These are phyloP conservation scores for Clonostachys sp. DNA, from an alignment of 2,329 filamentous ascomycete genomes.

Conservation along the genomic window DNA sequence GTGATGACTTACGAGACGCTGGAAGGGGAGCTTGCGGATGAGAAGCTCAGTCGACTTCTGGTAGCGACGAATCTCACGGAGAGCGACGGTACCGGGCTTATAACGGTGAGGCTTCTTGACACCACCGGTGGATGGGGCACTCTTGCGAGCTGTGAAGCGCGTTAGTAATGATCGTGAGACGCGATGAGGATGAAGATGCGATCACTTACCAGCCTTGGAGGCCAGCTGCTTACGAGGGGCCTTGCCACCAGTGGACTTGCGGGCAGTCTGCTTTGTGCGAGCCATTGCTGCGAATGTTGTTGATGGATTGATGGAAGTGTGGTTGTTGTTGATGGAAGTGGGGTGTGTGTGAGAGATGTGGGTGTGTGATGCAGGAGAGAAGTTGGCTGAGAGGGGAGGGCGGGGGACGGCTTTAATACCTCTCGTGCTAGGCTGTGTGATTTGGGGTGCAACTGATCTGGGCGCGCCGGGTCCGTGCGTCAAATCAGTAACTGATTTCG, in stretches of 20 bases:
- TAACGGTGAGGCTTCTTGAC: conserved; percentile 93
- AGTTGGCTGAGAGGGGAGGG: conserved; percentile 26
- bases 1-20: conserved; percentile 66
- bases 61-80: conserved; percentile 97
- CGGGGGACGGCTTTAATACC: conserved; percentile 41
- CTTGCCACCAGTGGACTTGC: conserved; percentile 78
- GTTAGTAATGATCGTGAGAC: conserved; percentile 6
- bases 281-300: conserved; percentile 47
- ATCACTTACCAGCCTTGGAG: conserved; percentile 73
- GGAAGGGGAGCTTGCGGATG: conserved; percentile 96
- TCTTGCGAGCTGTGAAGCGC: conserved; percentile 71
- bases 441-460: conserved; percentile 30
- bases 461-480: not conserved
- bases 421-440: conserved; percentile 15
- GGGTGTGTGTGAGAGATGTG: conserved; percentile 16
- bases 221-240: conserved; percentile 92
- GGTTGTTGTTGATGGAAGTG: conserved; percentile 14
- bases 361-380: conserved; percentile 32
- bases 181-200: not conserved
- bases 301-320: conserved; percentile 8
- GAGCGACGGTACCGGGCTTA: conserved; percentile 92
- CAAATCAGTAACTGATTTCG: not conserved
- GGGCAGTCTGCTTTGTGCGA: conserved; percentile 63
- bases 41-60: conserved; percentile 96
- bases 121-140: conserved; percentile 91